Conservation (phyloP, 345 rosid species). For the Raphanus sativus region DNA sequence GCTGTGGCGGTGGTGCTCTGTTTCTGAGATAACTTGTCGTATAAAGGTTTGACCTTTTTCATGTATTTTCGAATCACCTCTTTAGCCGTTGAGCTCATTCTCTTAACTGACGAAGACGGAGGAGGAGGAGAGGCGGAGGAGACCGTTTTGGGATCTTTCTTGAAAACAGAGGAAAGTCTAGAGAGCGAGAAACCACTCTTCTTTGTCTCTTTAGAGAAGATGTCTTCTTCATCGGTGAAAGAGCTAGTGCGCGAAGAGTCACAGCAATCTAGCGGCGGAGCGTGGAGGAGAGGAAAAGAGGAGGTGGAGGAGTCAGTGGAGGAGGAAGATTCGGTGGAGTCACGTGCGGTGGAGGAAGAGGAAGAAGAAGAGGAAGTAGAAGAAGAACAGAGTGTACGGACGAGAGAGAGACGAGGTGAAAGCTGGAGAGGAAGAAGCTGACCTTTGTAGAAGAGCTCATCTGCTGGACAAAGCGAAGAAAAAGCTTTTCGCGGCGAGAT, state of each 20-base stretch:
- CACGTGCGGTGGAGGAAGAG: constrained; percentile 76
- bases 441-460: constrained; percentile 99
- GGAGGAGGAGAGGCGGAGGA: constrained; percentile 24
- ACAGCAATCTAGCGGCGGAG: constrained; percentile 46
- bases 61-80: constrained; percentile 79
- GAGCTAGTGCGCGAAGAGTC: constrained; percentile 91
- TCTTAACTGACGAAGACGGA: constrained; percentile 58
- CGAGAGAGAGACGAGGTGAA: constrained; percentile 90
- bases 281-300: constrained; percentile 53
- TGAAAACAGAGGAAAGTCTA: constrained; percentile 84
- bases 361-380: constrained; percentile 60
- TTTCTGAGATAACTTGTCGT: constrained; percentile 78
- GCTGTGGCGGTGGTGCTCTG: constrained; percentile 32
- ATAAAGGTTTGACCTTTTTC: constrained; percentile 90
- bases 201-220: constrained; percentile 34
- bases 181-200: constrained; percentile 59
- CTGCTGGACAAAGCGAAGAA: constrained; percentile 76
- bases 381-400: constrained; percentile 78
- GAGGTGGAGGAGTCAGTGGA: constrained; percentile 70
- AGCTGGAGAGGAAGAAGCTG: constrained; percentile 94
- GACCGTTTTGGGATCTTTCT: constrained; percentile 59
- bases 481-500: constrained; percentile 76
- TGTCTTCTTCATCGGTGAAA: constrained; percentile 69
- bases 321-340: constrained; percentile 85
- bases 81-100: constrained; percentile 74